A percentile compares a stretch with the other conserved stretches of the same genome.
These are phyloP conservation scores for Clavariopsis aquatica DNA, from an alignment of 495 filamentous ascomycete species.

Conservation along the genomic window DNA sequence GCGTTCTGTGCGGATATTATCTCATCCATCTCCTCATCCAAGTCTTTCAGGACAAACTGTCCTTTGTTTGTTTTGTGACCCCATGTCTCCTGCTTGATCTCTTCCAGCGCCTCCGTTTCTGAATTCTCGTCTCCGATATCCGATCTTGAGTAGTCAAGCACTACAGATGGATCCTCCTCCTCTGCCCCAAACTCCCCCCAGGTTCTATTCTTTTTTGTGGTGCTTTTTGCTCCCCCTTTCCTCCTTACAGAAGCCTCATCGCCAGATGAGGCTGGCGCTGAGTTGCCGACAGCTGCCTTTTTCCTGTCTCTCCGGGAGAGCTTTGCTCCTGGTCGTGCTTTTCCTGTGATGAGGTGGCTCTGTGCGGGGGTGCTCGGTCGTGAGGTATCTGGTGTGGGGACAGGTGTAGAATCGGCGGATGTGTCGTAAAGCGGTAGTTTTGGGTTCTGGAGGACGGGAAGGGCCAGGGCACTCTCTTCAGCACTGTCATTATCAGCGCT, in stretches of 20 bases:
- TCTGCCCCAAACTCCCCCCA: constrained; percentile 93
- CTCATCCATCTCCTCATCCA: constrained; percentile 89
- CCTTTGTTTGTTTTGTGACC: constrained; percentile 82
- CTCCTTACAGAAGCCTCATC: constrained; percentile 68
- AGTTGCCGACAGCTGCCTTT: constrained; percentile 66
- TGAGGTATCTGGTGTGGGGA: constrained; percentile 73
- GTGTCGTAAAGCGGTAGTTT: constrained; percentile 41
- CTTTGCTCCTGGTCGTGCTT: constrained; percentile 68
- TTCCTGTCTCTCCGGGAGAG: constrained; percentile 83
- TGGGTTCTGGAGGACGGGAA: constrained; percentile 57
- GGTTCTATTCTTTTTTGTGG: constrained; percentile 74
- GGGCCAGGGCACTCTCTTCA: constrained; percentile 53
- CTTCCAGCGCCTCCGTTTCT: constrained; percentile 63
- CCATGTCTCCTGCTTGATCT: constrained; percentile 75
- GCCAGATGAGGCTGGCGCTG: constrained; percentile 75
- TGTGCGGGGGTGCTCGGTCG: constrained; percentile 73
- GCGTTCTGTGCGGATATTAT: constrained; percentile 73
- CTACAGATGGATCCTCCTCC: constrained; percentile 71
- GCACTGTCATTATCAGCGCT: constrained; percentile 42
- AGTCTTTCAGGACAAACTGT: constrained; percentile 88
- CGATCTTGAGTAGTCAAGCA: constrained; percentile 81
- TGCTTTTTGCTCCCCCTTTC: constrained; percentile 36
- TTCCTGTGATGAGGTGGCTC: constrained; percentile 68
- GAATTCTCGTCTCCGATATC: constrained; percentile 54
- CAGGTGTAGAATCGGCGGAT: constrained; percentile 64